Evolutionary conservation across 2,329 filamentous ascomycete species (phyloP), one percentile per base, ranked within the genome.

Genomic region (Phyllosticta ampelicida): DNA sequence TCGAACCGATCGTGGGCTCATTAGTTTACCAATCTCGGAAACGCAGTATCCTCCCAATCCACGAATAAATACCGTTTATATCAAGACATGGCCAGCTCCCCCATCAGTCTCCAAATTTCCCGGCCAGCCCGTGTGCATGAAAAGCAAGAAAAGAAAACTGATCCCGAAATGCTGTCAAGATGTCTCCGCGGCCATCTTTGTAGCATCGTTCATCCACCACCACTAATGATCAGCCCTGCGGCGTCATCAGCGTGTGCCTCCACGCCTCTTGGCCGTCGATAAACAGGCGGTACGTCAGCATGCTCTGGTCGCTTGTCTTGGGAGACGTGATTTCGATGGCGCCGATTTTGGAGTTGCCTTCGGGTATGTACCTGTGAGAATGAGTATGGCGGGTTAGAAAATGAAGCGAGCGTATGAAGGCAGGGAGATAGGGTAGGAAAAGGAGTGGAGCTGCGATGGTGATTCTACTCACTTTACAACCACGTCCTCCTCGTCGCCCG

Each of bases 341-440:
- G 1, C 90, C 90, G 71, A 96, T 92, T 70, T 97, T 97, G 62
- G 86, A 90, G 67, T 90, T 91, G 1, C 92, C 92, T 60, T 86
- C 82, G 1, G 92, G 88, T 51, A 92, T 81, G 65, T 94, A 90
- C 65, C 84, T 87, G 49, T 23, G n/a, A n/a, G n/a, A n/a, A n/a
- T n/a, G n/a, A n/a, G n/a, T n/a, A n/a, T n/a, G n/a, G n/a, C n/a
- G n/a, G 10, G n/a, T 54, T 23, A 58, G 51, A 10, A 44, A 10
- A 5, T 50, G 29, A 10, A 16, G 5, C 13, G 29, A 36, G 9
- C 10, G 13, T 6, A 36, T 36, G 9, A 16, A 36, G 11, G 4
- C 19, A 2, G 2, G n/a, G 48, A n/a, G 20, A 4, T 9, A n/a
- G 13, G 19, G 8, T 9, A 18, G 21, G n/a, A 13, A 21, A 51